These are phyloP conservation scores for Choiromyces venosus DNA, from an alignment of 495 filamentous ascomycete genomes.

Conservation along the genomic window DNA sequence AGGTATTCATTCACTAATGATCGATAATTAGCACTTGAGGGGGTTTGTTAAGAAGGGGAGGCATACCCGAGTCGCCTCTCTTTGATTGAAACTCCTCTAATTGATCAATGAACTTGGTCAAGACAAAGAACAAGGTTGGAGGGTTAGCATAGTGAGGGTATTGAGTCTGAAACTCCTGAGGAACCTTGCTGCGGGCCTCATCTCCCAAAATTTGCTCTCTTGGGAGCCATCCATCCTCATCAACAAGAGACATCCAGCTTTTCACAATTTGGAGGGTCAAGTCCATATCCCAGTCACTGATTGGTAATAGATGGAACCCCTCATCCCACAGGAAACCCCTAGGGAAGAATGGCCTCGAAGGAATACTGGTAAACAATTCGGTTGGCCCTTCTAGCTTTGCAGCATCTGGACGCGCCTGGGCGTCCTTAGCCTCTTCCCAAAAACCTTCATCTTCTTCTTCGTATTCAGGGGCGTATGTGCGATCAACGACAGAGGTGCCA, in stretches of 20 bases:
- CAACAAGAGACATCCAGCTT: conserved; percentile 93
- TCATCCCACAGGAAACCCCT: conserved; percentile 97
- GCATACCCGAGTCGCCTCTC: conserved; percentile 11
- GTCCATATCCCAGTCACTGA: conserved; percentile 89
- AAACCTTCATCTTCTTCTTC: conserved; percentile 96
- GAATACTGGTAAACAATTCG: conserved; percentile 87
- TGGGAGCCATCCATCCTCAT: conserved; percentile 96
- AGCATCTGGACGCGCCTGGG: conserved; percentile 41
- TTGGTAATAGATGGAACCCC: conserved; percentile 88
- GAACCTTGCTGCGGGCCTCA: conserved; percentile 96
- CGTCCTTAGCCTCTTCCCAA: conserved; percentile 80
- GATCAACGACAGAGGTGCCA: conserved; percentile 78
- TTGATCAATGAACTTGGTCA: conserved; percentile 76
- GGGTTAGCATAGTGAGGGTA: conserved; percentile 98
- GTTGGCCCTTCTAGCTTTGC: conserved; percentile 69
- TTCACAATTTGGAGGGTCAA: conserved; percentile 86
- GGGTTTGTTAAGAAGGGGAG: not conserved
- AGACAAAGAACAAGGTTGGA: conserved; percentile 86
- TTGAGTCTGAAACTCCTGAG: conserved; percentile 88
- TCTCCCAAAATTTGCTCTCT: conserved; percentile 91
- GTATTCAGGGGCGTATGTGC: conserved; percentile 83
- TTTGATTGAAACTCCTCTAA: conserved; percentile 46
- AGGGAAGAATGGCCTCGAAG: conserved; percentile 92
- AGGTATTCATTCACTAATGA: conserved; percentile 27
- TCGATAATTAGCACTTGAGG: conserved; percentile 12